Evolutionary conservation across 2,329 filamentous ascomycete species (phyloP), one percentile per base, ranked within the genome.

Genomic region (Cercospora sp.): DNA sequence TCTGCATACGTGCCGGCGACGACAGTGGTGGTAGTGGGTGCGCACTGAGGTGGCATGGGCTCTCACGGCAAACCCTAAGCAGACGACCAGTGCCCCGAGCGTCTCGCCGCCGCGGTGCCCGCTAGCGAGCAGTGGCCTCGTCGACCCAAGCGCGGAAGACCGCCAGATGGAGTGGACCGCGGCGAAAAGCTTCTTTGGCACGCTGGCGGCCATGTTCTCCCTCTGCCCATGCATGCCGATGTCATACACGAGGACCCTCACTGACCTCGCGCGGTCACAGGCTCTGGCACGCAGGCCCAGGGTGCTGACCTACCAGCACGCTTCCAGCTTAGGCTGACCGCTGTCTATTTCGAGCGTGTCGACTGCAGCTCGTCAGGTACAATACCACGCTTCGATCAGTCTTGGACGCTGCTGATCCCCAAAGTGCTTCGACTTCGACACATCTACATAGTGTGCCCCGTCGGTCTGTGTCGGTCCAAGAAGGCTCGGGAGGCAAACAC

Each of bases 311-410:
- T 43, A 59, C 63, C 63, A 65, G 63, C 55, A 66, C 63, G 9
- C 21, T 60, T 60, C 55, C 51, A 60, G 55, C 43, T 63, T 63
- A 64, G 49, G n/a, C 63, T 28, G 26, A 59, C 66, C 57, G 53
- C 60, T 34, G 60, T 66, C 66, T 69, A 69, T 69, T 69, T 69
- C 68, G 45, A 67, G 68, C 65, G 55, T 32, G 65, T 37, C 60
- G 32, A 55, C 63, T 69, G 69, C 71, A 69, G 49, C 62, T 58
- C 61, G 64, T 67, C 65, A 71, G 69, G 67, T 65, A 67, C 63
- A 65, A 72, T 69, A 66, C 67, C 60, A 69, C 65, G 64, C 67
- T 59, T 61, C 61, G 51, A 67, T 67, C 67, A 63, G 63, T 61
- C 13, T 34, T 65, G 59, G 32, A 30, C 24, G 28, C 45, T 37